Base-by-base conservation (phyloP, 2,329 filamentous ascomycete genomes). In the Aspergillus carbonarius region DNA sequence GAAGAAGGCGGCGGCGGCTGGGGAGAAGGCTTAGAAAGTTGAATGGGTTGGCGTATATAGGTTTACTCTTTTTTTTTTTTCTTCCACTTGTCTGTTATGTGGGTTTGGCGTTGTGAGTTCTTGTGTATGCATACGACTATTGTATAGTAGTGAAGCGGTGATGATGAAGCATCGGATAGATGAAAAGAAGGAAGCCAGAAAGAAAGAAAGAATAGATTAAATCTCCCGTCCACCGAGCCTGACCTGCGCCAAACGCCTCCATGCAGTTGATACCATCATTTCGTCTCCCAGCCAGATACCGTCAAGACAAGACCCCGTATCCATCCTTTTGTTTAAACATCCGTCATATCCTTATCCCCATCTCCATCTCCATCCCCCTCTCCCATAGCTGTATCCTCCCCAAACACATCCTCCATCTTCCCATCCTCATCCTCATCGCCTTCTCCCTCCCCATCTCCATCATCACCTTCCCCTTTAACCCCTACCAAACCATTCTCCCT, bases 371-470 rank as follows among this genome's bases (percentile, higher is more conserved):
- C 71, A 40, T 6, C 51, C 1, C 72, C 69, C 49, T 73, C 73
- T 4, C 69, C 73, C 72, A 76, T 76, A 2, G 67, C 67, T 5
- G 72, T 69, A 63, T 77, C 73, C 40, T 78, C 76, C 1, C 78
- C 78, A 60, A 80, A 79, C 8, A 80, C 71, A 68, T 80, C 78
- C 64, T 80, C 78, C 77, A 80, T 79, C 63, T 72, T 76, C 7
- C 77, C 78, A 66, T 80, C 78, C 20, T 70, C 76, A 53, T 80
- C 78, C 32, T 77, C 78, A 49, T 78, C 77, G 9, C 69, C 75
- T 25, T 69, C 75, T 27, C 66, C 72, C 20, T 69, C 75, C 27
- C 66, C 72, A 18, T 69, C 74, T 40, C 69, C 73, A 5, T 68
- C 71, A n/a, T 67, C 71, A n/a, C n/a, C n/a, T 32, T 70, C 67